Evolutionary conservation across 139 green algal species (phyloP), one percentile per base, ranked within the genome.

Genomic region (Zygnema circumcarinatum): DNA sequence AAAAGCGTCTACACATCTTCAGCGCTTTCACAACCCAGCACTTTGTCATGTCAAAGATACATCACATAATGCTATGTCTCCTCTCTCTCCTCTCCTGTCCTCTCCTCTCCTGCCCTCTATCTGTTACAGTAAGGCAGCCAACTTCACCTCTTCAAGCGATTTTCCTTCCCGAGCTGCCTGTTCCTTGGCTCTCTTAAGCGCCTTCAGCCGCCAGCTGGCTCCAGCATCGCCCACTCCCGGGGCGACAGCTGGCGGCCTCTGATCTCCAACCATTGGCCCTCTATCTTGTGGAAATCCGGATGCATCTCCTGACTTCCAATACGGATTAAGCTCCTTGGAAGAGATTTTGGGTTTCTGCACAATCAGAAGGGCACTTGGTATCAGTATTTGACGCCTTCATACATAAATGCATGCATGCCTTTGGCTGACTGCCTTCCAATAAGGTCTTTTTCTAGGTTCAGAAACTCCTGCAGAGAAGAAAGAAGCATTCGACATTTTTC

Each of bases 161-260:
- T 62, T 33, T 1, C 90, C 95, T 87, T 95, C 93, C 21, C 93
- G 88, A 32, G 81, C 76, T 0, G 96, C 95, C 75, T 94, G 92
- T 90, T 95, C 89, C 87, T 96, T 94, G 36, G 96, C 96, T 0
- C 96, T 92, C 38, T 94, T 87, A 33, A 98, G 94, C 33, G 96
- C 96, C 90, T 98, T 98, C 33, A 98, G 74, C 29, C 96, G 93
- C 96, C 96, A 99, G 91, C 92, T 96, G 62, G 94, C 94, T 0
- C 96, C 96, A 22, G 94, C 96, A 85, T 98, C 96, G 1, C 95
- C 96, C 33, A 98, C 86, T 0, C 54, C 88, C 41, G 25, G 76
- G 73, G 52, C 31, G 32, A 81, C 39, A 38, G 11, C 74, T 38
- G 74, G 35, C 3, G 25, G 52, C 35, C 16, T 88, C 35, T 52